Percentiles rank a stretch among this genome's conserved stretches.
phyloP scores from a whole-genome alignment of 371 early-diverging fungal species.

The Mycotypha africana region DNA sequence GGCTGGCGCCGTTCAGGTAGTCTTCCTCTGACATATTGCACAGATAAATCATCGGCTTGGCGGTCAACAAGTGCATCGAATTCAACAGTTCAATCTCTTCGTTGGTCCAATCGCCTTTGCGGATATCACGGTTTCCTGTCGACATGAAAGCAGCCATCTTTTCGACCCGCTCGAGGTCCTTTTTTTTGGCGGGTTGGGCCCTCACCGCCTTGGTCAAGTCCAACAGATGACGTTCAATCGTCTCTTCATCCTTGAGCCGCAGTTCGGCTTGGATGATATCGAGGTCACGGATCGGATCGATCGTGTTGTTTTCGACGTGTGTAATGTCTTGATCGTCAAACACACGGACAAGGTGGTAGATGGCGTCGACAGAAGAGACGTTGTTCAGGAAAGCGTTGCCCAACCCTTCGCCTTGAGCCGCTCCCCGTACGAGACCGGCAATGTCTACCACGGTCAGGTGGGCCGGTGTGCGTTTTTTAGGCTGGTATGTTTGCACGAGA shows the following conservation, averaged over 20 bases:
- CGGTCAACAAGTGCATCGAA: constrained; percentile 78
- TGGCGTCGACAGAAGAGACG: constrained; percentile 89
- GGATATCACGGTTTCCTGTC: constrained; percentile 30
- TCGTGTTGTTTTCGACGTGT: constrained; percentile 80
- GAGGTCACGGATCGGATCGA: constrained; percentile 89
- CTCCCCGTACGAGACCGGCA: constrained; percentile 94
- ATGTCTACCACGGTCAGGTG: constrained; percentile 88
- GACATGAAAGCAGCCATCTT: constrained; percentile 39
- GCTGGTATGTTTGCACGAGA: constrained; percentile 66
- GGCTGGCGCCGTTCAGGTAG: constrained; percentile 62
- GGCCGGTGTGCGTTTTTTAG: constrained; percentile 56
- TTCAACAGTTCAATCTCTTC: constrained; percentile 70
- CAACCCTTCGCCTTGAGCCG: constrained; percentile 73
- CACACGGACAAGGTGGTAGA: constrained; percentile 84
- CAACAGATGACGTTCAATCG: constrained; percentile 47
- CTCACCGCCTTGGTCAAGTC: constrained; percentile 45
- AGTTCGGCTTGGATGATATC: constrained; percentile 89
- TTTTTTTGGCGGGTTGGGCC: constrained; percentile 66
- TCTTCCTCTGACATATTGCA: constrained; percentile 79
- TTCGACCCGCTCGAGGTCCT: constrained; percentile 61
- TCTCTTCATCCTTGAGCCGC: constrained; percentile 83
- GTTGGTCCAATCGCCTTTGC: constrained; percentile 38
- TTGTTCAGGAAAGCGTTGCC: constrained; percentile 94
- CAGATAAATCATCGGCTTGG: constrained; percentile 94
- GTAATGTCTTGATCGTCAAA: constrained; percentile 85